A percentile compares a stretch with the other conserved stretches of the same genome.
Evolutionary conservation across 2,329 filamentous ascomycete genomes (phyloP).

Genomic region (Colletotrichum sp.): DNA sequence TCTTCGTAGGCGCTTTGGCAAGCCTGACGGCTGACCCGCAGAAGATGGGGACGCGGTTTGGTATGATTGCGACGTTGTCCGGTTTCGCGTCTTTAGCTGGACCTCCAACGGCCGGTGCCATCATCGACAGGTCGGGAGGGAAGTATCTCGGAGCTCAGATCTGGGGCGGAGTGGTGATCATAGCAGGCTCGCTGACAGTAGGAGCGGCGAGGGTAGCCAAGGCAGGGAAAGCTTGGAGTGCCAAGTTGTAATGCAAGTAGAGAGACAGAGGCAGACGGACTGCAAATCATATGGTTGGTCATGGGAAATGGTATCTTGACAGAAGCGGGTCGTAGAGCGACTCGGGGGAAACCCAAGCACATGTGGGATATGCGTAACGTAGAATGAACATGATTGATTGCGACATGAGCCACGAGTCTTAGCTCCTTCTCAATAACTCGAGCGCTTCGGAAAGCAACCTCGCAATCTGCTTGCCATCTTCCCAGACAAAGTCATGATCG

Average conservation of each 20-base stretch:
- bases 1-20: conserved; percentile 45
- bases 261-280: neutral
- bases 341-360: neutral
- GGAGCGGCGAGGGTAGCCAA: conserved; percentile 35
- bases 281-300: neutral
- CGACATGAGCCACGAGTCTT: neutral
- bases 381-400: neutral
- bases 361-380: neutral
- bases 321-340: neutral
- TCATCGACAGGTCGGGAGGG: conserved; percentile 45
- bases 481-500: conserved; percentile 69
- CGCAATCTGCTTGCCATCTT: conserved; percentile 62
- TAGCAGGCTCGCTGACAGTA: conserved; percentile 35
- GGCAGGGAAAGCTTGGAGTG: conserved; percentile 39
- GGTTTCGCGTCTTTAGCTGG: conserved; percentile 49
- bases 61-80: conserved; percentile 48
- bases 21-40: conserved; percentile 46
- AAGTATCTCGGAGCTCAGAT: conserved; percentile 49
- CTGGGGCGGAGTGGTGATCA: conserved; percentile 49
- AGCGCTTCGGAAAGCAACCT: conserved; percentile 42
- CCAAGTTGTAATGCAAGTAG: conserved; percentile 34
- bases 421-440: neutral
- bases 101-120: conserved; percentile 48
- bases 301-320: conserved; percentile 2
- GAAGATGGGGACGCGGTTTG: conserved; percentile 51